Percentiles rank a stretch among this genome's conserved stretches.
These are phyloP conservation scores for Colletotrichum viniferum DNA, from an alignment of 2,329 filamentous ascomycete species.

Conservation along the genomic window DNA sequence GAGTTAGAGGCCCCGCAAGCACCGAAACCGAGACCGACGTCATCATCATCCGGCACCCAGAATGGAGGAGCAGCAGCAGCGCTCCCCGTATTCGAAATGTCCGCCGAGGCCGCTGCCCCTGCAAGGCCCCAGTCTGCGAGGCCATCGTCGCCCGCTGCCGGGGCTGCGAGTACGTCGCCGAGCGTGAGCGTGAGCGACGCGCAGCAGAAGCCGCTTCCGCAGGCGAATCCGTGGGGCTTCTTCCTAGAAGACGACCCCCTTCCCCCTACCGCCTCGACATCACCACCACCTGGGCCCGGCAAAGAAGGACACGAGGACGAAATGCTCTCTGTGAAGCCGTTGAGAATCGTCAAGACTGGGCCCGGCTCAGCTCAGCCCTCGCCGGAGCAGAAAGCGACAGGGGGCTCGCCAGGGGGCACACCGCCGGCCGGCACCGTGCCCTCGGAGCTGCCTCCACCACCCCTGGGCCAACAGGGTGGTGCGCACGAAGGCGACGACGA, in stretches of 20 bases:
- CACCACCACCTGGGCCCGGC: background rate
- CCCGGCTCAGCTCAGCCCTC: background rate
- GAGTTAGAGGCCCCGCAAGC: constrained; percentile 15
- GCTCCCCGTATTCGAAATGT: constrained; percentile 1
- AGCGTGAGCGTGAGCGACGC: background rate
- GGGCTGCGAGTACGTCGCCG: background rate
- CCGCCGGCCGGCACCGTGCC: background rate
- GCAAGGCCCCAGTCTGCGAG: background rate
- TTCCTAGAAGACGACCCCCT: constrained; percentile 11
- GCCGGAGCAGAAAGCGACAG: background rate
- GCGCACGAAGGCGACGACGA: background rate
- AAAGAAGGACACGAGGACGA: background rate
- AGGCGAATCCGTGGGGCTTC: constrained; percentile 24
- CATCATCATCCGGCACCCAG: background rate
- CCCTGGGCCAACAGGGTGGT: background rate
- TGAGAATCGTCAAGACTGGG: constrained; percentile 18
- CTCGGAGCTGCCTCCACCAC: background rate
- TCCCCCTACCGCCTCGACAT: background rate
- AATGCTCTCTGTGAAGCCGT: constrained; percentile 4
- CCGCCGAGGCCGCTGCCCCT: background rate
- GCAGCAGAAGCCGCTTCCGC: background rate
- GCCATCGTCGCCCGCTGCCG: background rate
- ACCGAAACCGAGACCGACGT: background rate
- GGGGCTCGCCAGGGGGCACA: background rate
- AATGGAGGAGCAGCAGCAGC: background rate